Evolutionary conservation across 176 grass and related monocot species (phyloP).

Genomic region (Sorghum bicolor): Sorghum_bicolor_NCBIv3 NC_012873.2:71001-71500

Average conservation of each 20-base stretch:
- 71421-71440: not conserved
- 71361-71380: constrained; percentile 44
- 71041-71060: too few species aligned
- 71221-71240: not conserved
- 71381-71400: constrained; percentile 64
- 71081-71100: too few species aligned
- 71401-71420: not conserved
- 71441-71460: constrained; percentile 51
- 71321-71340: constrained; percentile 63
- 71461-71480: constrained; percentile 73
- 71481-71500: constrained; percentile 82
- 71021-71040: too few species aligned
- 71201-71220: not conserved
- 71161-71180: too few species aligned
- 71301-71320: constrained; percentile 60
- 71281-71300: constrained; percentile 70
- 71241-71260: constrained; percentile 66
- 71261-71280: constrained; percentile 52
- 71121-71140: too few species aligned
- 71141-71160: too few species aligned
- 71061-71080: too few species aligned
- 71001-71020: too few species aligned
- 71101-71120: too few species aligned
- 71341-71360: not conserved
- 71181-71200: not conserved